Evolutionary conservation across 345 rosid genomes (phyloP).

Genomic region (Cardiospermum halicacabum): DNA sequence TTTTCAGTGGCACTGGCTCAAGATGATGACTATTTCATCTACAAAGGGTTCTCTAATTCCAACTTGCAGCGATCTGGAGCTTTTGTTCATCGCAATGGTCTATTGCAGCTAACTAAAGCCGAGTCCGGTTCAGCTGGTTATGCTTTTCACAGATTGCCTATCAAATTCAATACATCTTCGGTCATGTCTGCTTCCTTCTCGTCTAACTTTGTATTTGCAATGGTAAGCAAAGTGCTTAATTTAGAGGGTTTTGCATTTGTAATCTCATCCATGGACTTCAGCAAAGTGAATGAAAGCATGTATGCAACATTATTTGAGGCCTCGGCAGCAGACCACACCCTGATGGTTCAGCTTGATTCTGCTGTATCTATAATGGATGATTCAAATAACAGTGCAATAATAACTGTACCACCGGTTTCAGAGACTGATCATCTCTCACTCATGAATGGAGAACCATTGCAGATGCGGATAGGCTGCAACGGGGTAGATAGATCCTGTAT

Average conservation of each 20-base stretch:
- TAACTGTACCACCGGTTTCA: too few species aligned
- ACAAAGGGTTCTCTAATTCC: neutral
- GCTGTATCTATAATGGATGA: slow-evolving; percentile 29
- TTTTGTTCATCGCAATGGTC: slow-evolving; percentile 21
- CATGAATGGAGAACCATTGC: slow-evolving; percentile 34
- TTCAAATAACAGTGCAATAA: slow-evolving; percentile 11
- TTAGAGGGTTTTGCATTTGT: neutral
- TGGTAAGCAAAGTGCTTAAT: slow-evolving; percentile 14
- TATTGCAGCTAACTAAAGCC: slow-evolving; percentile 50
- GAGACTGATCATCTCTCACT: slow-evolving; percentile 34
- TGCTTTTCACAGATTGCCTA: too few species aligned
- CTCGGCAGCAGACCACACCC: slow-evolving; percentile 17
- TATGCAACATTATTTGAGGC: slow-evolving; percentile 2
- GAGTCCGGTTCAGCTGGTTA: neutral
- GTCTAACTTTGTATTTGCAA: slow-evolving; percentile 35
- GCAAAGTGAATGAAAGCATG: slow-evolving; percentile 8
- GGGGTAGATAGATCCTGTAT: slow-evolving; percentile 31
- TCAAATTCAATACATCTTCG: too few species aligned
- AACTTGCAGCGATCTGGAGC: slow-evolving; percentile 12
- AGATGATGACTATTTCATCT: slow-evolving; percentile 7
- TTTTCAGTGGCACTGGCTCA: neutral
- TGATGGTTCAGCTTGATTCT: slow-evolving; percentile 50
- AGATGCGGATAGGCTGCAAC: slow-evolving; percentile 58
- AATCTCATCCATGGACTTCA: slow-evolving; percentile 18
- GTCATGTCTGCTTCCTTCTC: neutral